Conservation (phyloP, 176 grass and related monocot species). For the Saccharum officinarum region DNA sequence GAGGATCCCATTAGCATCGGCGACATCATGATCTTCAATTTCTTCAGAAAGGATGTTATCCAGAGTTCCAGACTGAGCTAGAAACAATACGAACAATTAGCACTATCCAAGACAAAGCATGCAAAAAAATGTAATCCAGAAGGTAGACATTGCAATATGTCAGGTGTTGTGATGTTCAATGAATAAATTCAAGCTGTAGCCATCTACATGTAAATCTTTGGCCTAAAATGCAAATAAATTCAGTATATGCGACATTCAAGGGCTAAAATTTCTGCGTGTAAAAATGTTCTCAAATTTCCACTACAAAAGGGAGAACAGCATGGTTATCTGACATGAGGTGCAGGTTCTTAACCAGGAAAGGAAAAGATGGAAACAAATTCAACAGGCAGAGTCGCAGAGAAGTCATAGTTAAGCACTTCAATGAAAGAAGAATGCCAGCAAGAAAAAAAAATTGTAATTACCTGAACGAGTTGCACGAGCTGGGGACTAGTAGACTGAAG, state of each 20-base stretch:
- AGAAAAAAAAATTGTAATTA: conserved; percentile 20
- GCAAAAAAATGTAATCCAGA: conserved; percentile 19
- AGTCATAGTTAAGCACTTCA: conserved; percentile 25
- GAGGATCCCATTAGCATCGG: conserved; percentile 59
- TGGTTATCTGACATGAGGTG: background rate
- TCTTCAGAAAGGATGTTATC: conserved; percentile 67
- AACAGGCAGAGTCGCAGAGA: background rate
- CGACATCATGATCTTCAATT: conserved; percentile 64
- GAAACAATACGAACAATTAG: conserved; percentile 34
- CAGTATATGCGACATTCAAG: background rate
- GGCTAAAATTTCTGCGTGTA: background rate
- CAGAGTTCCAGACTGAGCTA: conserved; percentile 72
- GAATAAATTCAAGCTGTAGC: background rate
- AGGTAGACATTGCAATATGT: conserved; percentile 18
- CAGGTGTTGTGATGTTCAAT: background rate
- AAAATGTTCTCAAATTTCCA: background rate
- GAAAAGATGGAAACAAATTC: background rate
- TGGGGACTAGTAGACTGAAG: conserved; percentile 63
- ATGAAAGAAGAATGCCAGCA: conserved; percentile 17
- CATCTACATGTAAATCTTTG: background rate
- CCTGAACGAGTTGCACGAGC: conserved; percentile 73
- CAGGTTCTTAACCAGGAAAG: conserved; percentile 14
- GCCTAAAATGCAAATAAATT: background rate
- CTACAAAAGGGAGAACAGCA: background rate
- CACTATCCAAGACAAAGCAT: conserved; percentile 21